phyloP scores from a whole-genome alignment of 2,329 filamentous ascomycete genomes.

The Magnaporthiopsis incrustans region DNA sequence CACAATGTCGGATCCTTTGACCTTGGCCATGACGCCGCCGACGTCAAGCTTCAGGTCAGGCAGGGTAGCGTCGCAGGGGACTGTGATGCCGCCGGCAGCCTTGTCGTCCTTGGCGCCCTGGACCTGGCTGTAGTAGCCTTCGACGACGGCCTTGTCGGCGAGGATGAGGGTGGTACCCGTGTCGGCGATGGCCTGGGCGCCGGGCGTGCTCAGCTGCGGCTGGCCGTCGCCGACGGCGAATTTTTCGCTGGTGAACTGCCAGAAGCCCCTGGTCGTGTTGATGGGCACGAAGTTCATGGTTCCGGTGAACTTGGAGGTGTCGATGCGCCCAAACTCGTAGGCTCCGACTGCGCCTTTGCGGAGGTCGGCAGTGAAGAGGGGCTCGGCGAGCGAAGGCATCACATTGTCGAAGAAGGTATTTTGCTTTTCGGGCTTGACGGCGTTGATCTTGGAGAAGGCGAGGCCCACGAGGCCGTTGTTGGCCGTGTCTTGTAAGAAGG shows the following conservation, averaged over 20 bases:
- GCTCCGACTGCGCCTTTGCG: slow-evolving; percentile 50
- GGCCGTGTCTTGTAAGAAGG: slow-evolving; percentile 50
- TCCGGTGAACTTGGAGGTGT: slow-evolving; percentile 54
- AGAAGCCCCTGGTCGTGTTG: slow-evolving; percentile 57
- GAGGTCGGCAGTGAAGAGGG: slow-evolving; percentile 65
- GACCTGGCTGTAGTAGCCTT: slow-evolving; percentile 40
- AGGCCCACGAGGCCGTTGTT: slow-evolving; percentile 65
- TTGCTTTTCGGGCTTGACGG: slow-evolving; percentile 51
- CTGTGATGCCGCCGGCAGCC: slow-evolving; percentile 33
- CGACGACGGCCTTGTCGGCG: slow-evolving; percentile 42
- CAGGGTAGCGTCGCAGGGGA: slow-evolving; percentile 36
- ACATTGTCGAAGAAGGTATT: slow-evolving; percentile 71
- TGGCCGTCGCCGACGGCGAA: slow-evolving; percentile 44
- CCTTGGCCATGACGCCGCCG: slow-evolving; percentile 46
- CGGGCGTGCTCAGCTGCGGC: slow-evolving; percentile 24
- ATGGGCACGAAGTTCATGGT: slow-evolving; percentile 53
- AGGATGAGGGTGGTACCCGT: slow-evolving; percentile 58
- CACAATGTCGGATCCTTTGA: slow-evolving; percentile 44
- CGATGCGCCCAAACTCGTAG: slow-evolving; percentile 69
- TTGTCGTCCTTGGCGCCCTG: slow-evolving; percentile 31
- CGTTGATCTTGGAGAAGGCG: slow-evolving; percentile 58
- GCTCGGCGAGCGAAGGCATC: slow-evolving; percentile 49
- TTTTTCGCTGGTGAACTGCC: slow-evolving; percentile 52
- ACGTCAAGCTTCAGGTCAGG: slow-evolving; percentile 47
- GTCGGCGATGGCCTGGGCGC: slow-evolving; percentile 44